Conservation (phyloP, 1,284 basidiomycete species). For the Ustilago cynodontis region DNA sequence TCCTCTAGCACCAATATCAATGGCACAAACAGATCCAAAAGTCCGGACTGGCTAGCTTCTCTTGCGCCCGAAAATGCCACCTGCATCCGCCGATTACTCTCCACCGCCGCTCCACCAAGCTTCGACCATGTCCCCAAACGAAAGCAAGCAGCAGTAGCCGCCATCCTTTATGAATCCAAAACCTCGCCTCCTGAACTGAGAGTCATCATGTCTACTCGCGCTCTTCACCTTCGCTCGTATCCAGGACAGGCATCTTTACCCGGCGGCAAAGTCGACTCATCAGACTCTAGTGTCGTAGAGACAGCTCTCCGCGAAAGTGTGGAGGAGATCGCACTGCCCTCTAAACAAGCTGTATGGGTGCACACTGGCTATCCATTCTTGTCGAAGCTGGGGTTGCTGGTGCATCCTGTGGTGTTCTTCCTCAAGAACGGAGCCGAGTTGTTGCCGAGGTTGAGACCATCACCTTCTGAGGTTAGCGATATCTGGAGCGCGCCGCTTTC, state of each 20-base stretch:
- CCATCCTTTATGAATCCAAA: conserved; percentile 38
- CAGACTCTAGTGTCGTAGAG: conserved; percentile 28
- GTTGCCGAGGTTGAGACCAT: conserved; percentile 18
- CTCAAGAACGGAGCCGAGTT: conserved; percentile 15
- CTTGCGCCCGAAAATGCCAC: conserved; percentile 15
- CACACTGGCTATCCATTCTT: conserved; percentile 51
- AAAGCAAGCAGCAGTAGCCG: conserved; percentile 52
- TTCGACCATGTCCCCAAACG: conserved; percentile 37
- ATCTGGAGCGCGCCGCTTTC: conserved; percentile 45
- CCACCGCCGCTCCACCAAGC: conserved; percentile 15
- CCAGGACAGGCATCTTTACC: conserved; percentile 55
- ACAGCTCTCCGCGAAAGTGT: conserved; percentile 52
- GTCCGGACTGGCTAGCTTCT: conserved; percentile 20
- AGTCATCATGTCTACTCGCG: conserved; percentile 53
- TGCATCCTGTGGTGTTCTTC: conserved; percentile 54
- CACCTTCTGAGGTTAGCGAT: conserved; percentile 41
- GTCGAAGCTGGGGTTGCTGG: conserved; percentile 51
- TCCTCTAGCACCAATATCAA: background rate
- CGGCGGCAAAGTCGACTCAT: conserved; percentile 49
- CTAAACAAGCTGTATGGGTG: conserved; percentile 20
- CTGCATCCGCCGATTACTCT: conserved; percentile 28
- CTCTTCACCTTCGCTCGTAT: conserved; percentile 52
- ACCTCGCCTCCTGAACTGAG: conserved; percentile 19
- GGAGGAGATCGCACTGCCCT: conserved; percentile 46
- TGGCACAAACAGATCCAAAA: background rate